Conservation (phyloP, 257 asterid species). For the Orobanche coerulescens region DNA sequence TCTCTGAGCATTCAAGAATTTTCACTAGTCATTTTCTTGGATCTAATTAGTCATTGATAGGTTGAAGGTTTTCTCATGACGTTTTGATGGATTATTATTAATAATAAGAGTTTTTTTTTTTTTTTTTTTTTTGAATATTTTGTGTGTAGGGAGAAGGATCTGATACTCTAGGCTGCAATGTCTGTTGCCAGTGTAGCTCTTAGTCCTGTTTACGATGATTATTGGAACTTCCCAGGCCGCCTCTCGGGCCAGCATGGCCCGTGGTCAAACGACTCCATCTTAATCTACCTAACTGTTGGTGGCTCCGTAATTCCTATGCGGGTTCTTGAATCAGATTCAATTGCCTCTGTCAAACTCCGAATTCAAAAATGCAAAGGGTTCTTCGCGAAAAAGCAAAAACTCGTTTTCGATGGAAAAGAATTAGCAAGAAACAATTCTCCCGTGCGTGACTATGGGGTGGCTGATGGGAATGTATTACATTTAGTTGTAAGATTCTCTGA, state of each 20-base stretch:
- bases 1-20: background rate
- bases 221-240: constrained; percentile 44
- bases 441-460: constrained; percentile 57
- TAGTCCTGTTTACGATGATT: constrained; percentile 55
- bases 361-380: constrained; percentile 54
- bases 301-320: constrained; percentile 63
- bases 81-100: constrained; percentile 4
- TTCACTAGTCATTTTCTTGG: background rate
- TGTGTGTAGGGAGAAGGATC: constrained; percentile 27
- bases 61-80: constrained; percentile 14
- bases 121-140: constrained; percentile 1
- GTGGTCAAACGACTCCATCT: constrained; percentile 45
- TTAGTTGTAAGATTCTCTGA: constrained; percentile 58
- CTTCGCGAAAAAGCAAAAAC: constrained; percentile 59
- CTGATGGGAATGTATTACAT: constrained; percentile 61
- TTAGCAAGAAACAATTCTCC: constrained; percentile 53
- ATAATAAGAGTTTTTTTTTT: constrained; percentile 17
- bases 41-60: constrained; percentile 7
- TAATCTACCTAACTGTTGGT: constrained; percentile 54
- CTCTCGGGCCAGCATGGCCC: constrained; percentile 30
- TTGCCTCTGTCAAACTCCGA: constrained; percentile 68
- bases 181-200: constrained; percentile 68
- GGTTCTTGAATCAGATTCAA: constrained; percentile 63
- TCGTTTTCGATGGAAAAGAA: constrained; percentile 74
- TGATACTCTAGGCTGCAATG: constrained; percentile 41